Evolutionary conservation across 371 early-diverging fungal species (phyloP).

Genomic region (Rhizopus stolonifer): DNA sequence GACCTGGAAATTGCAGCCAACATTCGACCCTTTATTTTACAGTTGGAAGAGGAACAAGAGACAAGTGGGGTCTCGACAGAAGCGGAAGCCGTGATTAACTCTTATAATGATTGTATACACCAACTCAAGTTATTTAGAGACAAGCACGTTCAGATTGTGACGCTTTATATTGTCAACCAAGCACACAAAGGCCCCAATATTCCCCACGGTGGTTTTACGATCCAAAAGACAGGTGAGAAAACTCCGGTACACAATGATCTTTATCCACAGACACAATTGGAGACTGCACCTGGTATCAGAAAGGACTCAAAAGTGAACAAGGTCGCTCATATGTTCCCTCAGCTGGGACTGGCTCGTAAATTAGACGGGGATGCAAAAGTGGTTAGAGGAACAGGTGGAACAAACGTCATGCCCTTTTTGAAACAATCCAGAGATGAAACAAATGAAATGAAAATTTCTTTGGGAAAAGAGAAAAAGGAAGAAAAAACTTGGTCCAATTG

Average conservation of each 20-base stretch:
- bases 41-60: constrained; percentile 26
- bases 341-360: constrained; percentile 59
- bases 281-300: constrained; percentile 37
- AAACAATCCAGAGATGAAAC: constrained; percentile 69
- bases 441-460: constrained; percentile 23
- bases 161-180: constrained; percentile 87
- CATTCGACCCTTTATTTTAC: constrained; percentile 57
- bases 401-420: constrained; percentile 89
- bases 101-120: constrained; percentile 80
- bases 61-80: constrained; percentile 12
- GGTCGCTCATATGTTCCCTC: constrained; percentile 40
- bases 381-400: constrained; percentile 94
- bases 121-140: constrained; percentile 87
- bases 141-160: constrained; percentile 90
- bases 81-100: constrained; percentile 37
- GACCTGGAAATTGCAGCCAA: constrained; percentile 70
- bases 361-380: constrained; percentile 55
- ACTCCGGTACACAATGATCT: constrained; percentile 40
- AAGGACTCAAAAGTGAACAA: constrained; percentile 33
- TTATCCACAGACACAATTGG: constrained; percentile 55
- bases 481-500: constrained; percentile 30
- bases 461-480: constrained; percentile 5
- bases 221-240: constrained; percentile 20
- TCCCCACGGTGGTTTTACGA: constrained; percentile 60
- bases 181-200: constrained; percentile 76